Percentiles rank a stretch among this genome's conserved stretches.
phyloP scores from a whole-genome alignment of 1,284 basidiomycete species.

The Afroboletus lepidellus region DNA sequence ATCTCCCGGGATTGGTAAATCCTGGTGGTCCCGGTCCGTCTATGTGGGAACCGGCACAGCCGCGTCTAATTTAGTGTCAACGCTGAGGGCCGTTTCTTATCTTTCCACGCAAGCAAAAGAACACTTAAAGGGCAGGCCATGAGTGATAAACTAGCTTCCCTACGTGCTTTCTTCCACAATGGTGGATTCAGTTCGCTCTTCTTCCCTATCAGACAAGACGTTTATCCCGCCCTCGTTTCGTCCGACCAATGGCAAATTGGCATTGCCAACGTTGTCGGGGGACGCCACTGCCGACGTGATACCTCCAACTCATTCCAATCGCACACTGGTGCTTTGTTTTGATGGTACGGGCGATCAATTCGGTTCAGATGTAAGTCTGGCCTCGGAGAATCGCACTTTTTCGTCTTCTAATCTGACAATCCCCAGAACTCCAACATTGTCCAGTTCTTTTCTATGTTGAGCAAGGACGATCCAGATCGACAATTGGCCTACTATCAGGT shows the following conservation, averaged over 20 bases:
- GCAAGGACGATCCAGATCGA: slow-evolving; percentile 47
- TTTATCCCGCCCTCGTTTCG: slow-evolving; percentile 4
- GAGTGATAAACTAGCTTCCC: background rate
- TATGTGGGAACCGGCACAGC: background rate
- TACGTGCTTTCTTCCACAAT: slow-evolving; percentile 6
- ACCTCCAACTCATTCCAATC: slow-evolving; percentile 35
- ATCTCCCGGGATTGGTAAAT: too few relatives aligned
- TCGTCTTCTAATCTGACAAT: background rate
- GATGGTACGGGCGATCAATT: slow-evolving; percentile 59
- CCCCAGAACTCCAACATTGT: slow-evolving; percentile 47
- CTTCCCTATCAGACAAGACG: slow-evolving; percentile 6
- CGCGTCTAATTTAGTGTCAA: too few relatives aligned
- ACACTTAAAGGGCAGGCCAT: background rate
- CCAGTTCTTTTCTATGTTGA: slow-evolving; percentile 50
- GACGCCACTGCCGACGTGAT: slow-evolving; percentile 29
- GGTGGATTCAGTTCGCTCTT: slow-evolving; percentile 2
- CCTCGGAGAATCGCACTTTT: background rate
- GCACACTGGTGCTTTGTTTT: slow-evolving; percentile 56
- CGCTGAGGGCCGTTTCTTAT: background rate
- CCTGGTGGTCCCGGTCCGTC: too few relatives aligned
- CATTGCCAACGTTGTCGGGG: background rate
- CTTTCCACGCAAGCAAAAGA: background rate
- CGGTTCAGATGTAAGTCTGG: slow-evolving; percentile 44
- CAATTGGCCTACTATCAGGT: slow-evolving; percentile 63
- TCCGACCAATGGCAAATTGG: background rate